Conservation (phyloP, 139 green algal species). For the Coelastrella sp. region DNA sequence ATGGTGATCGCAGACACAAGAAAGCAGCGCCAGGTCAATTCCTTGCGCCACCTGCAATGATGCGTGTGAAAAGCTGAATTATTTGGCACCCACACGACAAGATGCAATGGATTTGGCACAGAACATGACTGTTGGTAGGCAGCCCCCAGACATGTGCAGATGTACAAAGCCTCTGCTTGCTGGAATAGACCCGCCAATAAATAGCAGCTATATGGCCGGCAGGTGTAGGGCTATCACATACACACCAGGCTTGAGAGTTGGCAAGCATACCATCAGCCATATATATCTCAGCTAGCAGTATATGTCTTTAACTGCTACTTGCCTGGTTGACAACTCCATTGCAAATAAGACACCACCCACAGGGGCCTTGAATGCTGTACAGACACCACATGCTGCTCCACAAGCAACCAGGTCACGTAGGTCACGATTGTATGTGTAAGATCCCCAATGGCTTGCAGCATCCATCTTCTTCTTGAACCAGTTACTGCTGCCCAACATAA, state of each 20-base stretch:
- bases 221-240: too few relatives aligned
- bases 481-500: slow-evolving; percentile 64
- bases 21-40: slow-evolving; percentile 70
- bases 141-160: too few relatives aligned
- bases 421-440: slow-evolving; percentile 74
- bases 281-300: not conserved
- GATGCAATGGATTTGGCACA: too few relatives aligned
- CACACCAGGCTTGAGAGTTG: too few relatives aligned
- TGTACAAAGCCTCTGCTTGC: too few relatives aligned
- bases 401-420: slow-evolving; percentile 69
- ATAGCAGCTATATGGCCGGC: too few relatives aligned
- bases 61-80: not conserved
- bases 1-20: slow-evolving; percentile 68
- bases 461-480: slow-evolving; percentile 74
- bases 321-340: slow-evolving; percentile 72
- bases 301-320: too few relatives aligned
- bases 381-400: slow-evolving; percentile 67
- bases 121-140: too few relatives aligned
- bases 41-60: slow-evolving; percentile 61
- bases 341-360: slow-evolving; percentile 72
- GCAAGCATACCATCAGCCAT: not conserved
- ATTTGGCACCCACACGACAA: too few relatives aligned
- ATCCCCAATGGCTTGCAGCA: slow-evolving; percentile 62
- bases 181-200: too few relatives aligned
- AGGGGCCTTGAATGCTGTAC: slow-evolving; percentile 71